Base-by-base conservation (phyloP, 495 filamentous ascomycete genomes). In the Tuber brumale region DNA sequence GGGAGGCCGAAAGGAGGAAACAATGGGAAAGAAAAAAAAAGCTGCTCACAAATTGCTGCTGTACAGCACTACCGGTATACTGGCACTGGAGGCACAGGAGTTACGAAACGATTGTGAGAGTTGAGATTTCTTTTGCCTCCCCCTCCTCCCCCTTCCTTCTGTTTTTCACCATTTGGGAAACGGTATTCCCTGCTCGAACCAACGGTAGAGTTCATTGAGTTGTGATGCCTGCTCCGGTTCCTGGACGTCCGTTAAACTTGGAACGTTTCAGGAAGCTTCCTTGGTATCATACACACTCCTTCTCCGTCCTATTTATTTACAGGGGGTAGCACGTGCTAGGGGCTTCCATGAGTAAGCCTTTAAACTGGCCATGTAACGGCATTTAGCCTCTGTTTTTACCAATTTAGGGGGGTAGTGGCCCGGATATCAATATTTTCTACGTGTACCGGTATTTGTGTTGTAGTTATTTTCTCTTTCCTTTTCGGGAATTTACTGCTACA, bases 211-310 rank as follows among this genome's bases (percentile, higher is more conserved):
- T 66, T 66, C 57, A 35, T 9, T 12, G 14, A 18, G 12, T 16
- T 78, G 78, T 73, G 77, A 79, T 43, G 46, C 74, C 43, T 44
- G 45, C 66, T 43, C 57, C 45, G 37, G 78, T 75, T 75, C 78
- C 78, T 79, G 76, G 72, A 69, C 72, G n/a, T 35, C 46, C 69
- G 74, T 75, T 72, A 75, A 75, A 78, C 78, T 31, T 75, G 45
- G 70, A 79, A 73, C 10, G 78, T 79, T 78, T 79, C 77, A 79
- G 57, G 51, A 75, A 70, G 45, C 76, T 70, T 48, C 71, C 70
- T 70, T 70, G 69, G 72, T 70, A 37, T 4, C 2, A 4, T 2
- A 39, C 41, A 27, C 51, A 27, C 51, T 61, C 0, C 27, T n/a
- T n/a, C 10, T n/a, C 48, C 48, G 23, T 27, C 48, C 48, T 51